Conservation (phyloP, 2,329 filamentous ascomycete species). For the Passalora sequoiae region DNA sequence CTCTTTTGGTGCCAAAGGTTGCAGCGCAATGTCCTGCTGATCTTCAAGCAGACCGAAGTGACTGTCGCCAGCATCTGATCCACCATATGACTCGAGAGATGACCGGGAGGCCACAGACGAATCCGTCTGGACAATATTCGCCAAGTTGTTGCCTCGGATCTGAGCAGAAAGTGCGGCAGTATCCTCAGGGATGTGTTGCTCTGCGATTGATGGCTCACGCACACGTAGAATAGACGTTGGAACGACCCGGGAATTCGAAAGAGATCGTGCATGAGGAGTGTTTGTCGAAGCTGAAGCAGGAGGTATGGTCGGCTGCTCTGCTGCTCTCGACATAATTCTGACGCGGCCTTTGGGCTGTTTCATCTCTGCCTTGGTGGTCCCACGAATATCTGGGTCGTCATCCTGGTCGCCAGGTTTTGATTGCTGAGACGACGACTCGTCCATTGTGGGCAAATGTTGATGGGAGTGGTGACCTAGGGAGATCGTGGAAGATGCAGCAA, state of each 20-base stretch:
- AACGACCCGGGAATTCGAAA: not conserved
- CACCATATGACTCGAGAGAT: constrained; percentile 11
- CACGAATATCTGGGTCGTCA: constrained; percentile 7
- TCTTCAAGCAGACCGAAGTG: constrained; percentile 9
- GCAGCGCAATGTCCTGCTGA: constrained; percentile 7
- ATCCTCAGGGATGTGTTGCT: not conserved
- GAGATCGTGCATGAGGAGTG: not conserved
- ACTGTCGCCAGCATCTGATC: constrained; percentile 7
- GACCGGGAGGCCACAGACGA: constrained; percentile 7
- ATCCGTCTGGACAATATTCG: constrained; percentile 8
- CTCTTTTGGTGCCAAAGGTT: not conserved
- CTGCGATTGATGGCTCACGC: not conserved
- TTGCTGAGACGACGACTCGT: not conserved
- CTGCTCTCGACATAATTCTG: constrained; percentile 6
- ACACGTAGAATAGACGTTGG: not conserved
- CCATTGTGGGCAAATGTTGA: no score
- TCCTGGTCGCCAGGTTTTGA: constrained; percentile 10
- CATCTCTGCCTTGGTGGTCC: not conserved
- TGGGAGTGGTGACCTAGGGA: no score
- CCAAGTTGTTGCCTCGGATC: constrained; percentile 10
- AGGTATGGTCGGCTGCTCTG: constrained; percentile 5
- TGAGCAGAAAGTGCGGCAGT: constrained; percentile 9
- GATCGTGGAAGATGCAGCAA: no score
- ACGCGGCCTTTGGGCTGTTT: constrained; percentile 3
- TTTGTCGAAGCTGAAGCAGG: not conserved